These are phyloP conservation scores for Hyphopichia khmerensis DNA, from an alignment of 1,139 yeast species.

Conservation along the genomic window DNA sequence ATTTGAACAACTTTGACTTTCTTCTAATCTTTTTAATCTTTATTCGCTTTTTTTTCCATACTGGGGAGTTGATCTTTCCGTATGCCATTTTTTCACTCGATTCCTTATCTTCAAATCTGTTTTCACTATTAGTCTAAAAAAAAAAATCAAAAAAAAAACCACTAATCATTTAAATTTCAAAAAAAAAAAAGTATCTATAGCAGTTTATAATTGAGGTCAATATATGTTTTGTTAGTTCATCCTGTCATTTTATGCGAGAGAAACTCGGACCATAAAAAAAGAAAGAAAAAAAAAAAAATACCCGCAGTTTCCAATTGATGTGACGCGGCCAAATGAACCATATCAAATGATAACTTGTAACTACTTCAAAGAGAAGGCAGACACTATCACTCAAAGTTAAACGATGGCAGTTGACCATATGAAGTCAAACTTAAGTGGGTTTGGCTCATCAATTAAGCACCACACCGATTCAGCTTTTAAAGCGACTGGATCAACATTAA, in stretches of 20 bases:
- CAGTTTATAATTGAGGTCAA: not conserved
- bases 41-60: too few relatives aligned
- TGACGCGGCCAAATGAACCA: not conserved
- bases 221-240: not conserved
- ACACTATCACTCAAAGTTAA: too few relatives aligned
- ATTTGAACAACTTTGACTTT: not conserved
- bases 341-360: too few relatives aligned
- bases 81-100: not conserved
- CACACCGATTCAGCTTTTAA: not conserved
- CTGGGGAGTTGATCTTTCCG: not conserved
- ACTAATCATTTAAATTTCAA: not conserved
- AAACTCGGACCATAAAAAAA: too few relatives aligned
- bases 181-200: not conserved
- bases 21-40: not conserved
- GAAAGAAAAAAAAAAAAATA: not conserved
- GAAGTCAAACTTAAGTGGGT: not conserved
- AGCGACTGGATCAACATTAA: not conserved
- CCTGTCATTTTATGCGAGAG: not conserved
- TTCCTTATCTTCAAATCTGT: not conserved
- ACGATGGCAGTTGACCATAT: conserved; percentile 3
- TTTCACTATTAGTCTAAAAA: too few relatives aligned
- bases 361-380: too few relatives aligned
- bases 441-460: conserved; percentile 2
- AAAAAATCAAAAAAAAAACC: too few relatives aligned
- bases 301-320: not conserved